Evolutionary conservation across 78 protist genomes (phyloP), one percentile per base, ranked within the genome.

Genomic region (Creolimax fragrantissima): DNA sequence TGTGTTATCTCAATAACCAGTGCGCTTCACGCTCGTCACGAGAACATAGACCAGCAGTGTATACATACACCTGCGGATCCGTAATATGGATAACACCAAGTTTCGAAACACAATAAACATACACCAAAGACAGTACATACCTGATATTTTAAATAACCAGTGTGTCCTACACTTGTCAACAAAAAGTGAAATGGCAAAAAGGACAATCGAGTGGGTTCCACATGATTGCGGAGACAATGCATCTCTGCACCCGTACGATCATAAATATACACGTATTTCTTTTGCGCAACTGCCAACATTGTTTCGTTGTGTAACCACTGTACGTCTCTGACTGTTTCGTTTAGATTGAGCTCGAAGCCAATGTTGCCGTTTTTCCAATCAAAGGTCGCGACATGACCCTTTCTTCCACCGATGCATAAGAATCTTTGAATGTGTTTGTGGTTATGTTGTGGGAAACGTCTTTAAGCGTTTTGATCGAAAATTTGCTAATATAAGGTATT

Each of bases 261-360:
- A 92, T 98, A 98, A 39, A 98, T 93, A 90, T 94, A 96, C 37
- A 94, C 90, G 85, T 96, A 93, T 91, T 95, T 95, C 84, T 94
- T 93, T 94, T 98, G 99, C 7, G 99, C 99, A 3, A 95, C 96
- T 3, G 99, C 99, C 45, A 96, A 92, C 97, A 98, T 92, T 35
- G 96, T 43, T 41, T 96, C 95, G 92, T 98, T 95, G 84, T 97
- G 96, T 89, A 98, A 94, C 85, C 94, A 95, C 90, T 66, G 35
- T 6, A 97, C 95, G 74, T 97, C 99, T 3, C 95, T 41, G 85
- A 96, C 89, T 5, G 95, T 88, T 86, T 98, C 96, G 35, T 37
- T 17, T 2, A 97, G 67, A 35, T 97, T 94, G 6, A 96, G 7
- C 88, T 98, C 99, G 41, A 66, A 83, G 42, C 88, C 5, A 43